phyloP scores from a whole-genome alignment of 345 rosid genomes.

The Hypericum perforatum region DNA sequence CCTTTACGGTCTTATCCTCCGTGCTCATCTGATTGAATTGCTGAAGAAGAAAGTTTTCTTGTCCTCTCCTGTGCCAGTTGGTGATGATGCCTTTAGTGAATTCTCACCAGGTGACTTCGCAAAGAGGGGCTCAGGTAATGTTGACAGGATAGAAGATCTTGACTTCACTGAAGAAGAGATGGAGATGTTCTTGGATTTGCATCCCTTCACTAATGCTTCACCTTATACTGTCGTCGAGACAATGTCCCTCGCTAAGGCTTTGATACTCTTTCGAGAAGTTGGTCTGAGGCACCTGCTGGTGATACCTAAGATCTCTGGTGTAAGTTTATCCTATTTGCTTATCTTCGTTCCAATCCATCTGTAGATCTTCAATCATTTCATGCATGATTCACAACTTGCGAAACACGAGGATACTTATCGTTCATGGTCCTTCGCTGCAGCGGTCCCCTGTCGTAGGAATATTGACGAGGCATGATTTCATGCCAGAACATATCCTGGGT shows the following conservation, averaged over 20 bases:
- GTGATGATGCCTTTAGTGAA: slow-evolving; percentile 27
- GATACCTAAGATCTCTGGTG: slow-evolving; percentile 59
- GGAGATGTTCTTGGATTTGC: slow-evolving; percentile 82
- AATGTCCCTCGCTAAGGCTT: slow-evolving; percentile 89
- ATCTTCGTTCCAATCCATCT: background rate
- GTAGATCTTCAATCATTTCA: too few species aligned
- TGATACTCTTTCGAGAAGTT: slow-evolving; percentile 68
- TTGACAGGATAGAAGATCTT: slow-evolving; percentile 53
- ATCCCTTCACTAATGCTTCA: slow-evolving; percentile 80
- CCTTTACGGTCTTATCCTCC: slow-evolving; percentile 68
- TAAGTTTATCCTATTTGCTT: slow-evolving; percentile 21
- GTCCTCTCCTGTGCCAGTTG: slow-evolving; percentile 29
- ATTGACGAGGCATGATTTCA: slow-evolving; percentile 88
- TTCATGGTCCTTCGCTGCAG: slow-evolving; percentile 29
- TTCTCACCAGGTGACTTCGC: slow-evolving; percentile 61
- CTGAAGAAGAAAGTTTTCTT: slow-evolving; percentile 60
- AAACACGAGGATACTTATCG: too few species aligned
- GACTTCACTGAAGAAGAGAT: slow-evolving; percentile 62
- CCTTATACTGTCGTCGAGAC: slow-evolving; percentile 93
- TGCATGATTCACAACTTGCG: too few species aligned
- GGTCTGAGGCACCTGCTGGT: slow-evolving; percentile 83
- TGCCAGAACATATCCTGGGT: slow-evolving; percentile 70
- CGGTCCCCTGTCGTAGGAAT: slow-evolving; percentile 73
- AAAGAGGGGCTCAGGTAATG: slow-evolving; percentile 63
- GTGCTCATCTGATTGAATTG: slow-evolving; percentile 63